Conservation (phyloP, 2,329 filamentous ascomycete genomes). For the Magnaporthiopsis incrustans region DNA sequence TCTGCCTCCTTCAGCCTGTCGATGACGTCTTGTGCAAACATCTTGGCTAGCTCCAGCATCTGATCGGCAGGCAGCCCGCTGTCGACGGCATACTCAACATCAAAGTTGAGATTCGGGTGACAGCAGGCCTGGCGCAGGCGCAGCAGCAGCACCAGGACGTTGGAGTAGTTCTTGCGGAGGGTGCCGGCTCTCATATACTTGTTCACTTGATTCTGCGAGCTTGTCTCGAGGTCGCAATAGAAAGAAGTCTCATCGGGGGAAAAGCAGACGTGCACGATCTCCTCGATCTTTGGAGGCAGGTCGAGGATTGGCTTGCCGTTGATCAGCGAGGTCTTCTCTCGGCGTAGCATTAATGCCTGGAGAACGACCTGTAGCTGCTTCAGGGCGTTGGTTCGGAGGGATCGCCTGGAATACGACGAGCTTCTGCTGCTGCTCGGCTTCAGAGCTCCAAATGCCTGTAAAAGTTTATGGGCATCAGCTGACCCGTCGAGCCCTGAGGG, state of each 20-base stretch:
- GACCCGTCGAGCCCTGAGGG: constrained; percentile 10
- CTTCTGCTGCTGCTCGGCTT: constrained; percentile 19
- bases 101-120: constrained; percentile 61
- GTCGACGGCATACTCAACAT: constrained; percentile 30
- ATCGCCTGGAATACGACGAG: constrained; percentile 25
- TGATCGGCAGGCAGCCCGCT: constrained; percentile 38
- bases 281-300: constrained; percentile 57
- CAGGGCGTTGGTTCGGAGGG: constrained; percentile 55
- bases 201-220: constrained; percentile 65
- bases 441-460: constrained; percentile 32
- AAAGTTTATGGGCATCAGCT: constrained; percentile 10
- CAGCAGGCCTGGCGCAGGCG: constrained; percentile 76
- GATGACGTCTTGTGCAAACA: constrained; percentile 53
- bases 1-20: constrained; percentile 51
- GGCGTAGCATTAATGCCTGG: constrained; percentile 72
- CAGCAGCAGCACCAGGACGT: constrained; percentile 70
- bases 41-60: constrained; percentile 38
- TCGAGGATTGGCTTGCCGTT: constrained; percentile 70
- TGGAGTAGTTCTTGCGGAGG: constrained; percentile 66
- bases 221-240: constrained; percentile 58
- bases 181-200: constrained; percentile 63
- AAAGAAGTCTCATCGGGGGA: constrained; percentile 55
- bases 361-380: constrained; percentile 64
- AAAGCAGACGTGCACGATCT: constrained; percentile 56
- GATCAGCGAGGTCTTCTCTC: constrained; percentile 71